Evolutionary conservation across 73 alveolate genomes (phyloP).

Genomic region (Breviolum minutum): DNA sequence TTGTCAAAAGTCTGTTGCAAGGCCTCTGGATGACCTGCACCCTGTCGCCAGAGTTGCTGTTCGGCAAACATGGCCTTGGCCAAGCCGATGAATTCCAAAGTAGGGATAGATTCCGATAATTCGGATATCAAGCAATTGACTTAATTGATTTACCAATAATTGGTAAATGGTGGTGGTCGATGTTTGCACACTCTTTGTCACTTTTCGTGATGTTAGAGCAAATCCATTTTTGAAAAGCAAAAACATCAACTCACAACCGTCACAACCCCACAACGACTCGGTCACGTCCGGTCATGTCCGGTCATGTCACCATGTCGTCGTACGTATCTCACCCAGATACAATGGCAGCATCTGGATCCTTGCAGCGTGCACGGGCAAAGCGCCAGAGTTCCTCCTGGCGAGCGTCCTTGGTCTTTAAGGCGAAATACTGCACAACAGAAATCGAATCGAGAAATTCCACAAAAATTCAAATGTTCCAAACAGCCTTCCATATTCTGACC

Average conservation of each 20-base stretch:
- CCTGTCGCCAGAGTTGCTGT: conserved; percentile 45
- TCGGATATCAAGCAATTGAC: not conserved
- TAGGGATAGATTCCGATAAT: not conserved
- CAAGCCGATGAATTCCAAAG: too few relatives aligned
- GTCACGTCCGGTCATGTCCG: not conserved
- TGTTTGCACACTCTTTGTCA: too few relatives aligned
- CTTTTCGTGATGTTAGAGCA: too few relatives aligned
- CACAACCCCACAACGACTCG: not conserved
- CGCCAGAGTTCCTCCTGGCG: conserved; percentile 20
- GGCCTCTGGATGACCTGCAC: conserved; percentile 19
- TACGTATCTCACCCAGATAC: not conserved
- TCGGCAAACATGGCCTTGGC: conserved; percentile 42
- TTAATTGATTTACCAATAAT: too few relatives aligned
- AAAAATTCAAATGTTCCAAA: too few relatives aligned
- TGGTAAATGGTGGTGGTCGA: too few relatives aligned
- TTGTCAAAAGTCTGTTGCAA: not conserved
- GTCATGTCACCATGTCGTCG: not conserved
- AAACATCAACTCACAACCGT: not conserved
- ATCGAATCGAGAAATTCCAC: too few relatives aligned
- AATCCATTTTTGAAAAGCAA: not conserved
- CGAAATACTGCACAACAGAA: too few relatives aligned
- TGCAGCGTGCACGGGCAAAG: conserved; percentile 59
- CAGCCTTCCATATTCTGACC: too few relatives aligned
- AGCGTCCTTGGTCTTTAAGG: not conserved
- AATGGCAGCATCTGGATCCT: conserved; percentile 29